Evolutionary conservation across 192 early-diverging fungal genomes (phyloP).

Genomic region (Oehlia diaphana): DNA sequence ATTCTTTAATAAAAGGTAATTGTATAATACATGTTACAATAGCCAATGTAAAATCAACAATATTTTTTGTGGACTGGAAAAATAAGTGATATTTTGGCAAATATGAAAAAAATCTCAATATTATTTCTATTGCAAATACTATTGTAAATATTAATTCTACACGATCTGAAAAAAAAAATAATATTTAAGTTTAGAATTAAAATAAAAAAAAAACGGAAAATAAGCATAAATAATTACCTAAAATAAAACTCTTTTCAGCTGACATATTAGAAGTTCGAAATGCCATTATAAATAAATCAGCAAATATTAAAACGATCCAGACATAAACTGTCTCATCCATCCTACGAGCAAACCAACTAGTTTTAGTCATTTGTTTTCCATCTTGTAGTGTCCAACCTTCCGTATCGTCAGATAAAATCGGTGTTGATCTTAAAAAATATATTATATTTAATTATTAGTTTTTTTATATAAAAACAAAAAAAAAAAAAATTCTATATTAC

Average conservation of each 20-base stretch:
- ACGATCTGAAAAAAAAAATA: conserved; percentile 32
- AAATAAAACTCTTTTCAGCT: not conserved
- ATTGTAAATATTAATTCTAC: conserved; percentile 50
- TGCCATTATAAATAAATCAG: conserved; percentile 53
- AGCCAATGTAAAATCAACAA: conserved; percentile 48
- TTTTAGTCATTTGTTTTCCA: not conserved
- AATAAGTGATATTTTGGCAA: conserved; percentile 38
- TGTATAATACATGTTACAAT: conserved; percentile 51
- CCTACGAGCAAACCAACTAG: conserved; percentile 4
- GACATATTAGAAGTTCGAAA: conserved; percentile 38
- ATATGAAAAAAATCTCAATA: conserved; percentile 42
- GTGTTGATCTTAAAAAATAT: conserved; percentile 2
- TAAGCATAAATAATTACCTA: not conserved
- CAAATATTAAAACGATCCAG: conserved; percentile 48
- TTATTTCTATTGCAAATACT: conserved; percentile 49
- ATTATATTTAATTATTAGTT: not conserved
- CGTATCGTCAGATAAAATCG: conserved; percentile 19
- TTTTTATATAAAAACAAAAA: not conserved
- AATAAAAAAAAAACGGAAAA: not conserved
- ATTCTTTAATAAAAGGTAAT: conserved; percentile 48
- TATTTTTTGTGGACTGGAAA: conserved; percentile 46
- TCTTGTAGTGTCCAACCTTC: conserved; percentile 27
- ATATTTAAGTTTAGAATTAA: not conserved
- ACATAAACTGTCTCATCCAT: conserved; percentile 35
- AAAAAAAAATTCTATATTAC: conserved; percentile 21